Evolutionary conservation across 768 basidiomycete species (phyloP), one percentile per base, ranked within the genome.

Genomic region (Inosperma sp.): DNA sequence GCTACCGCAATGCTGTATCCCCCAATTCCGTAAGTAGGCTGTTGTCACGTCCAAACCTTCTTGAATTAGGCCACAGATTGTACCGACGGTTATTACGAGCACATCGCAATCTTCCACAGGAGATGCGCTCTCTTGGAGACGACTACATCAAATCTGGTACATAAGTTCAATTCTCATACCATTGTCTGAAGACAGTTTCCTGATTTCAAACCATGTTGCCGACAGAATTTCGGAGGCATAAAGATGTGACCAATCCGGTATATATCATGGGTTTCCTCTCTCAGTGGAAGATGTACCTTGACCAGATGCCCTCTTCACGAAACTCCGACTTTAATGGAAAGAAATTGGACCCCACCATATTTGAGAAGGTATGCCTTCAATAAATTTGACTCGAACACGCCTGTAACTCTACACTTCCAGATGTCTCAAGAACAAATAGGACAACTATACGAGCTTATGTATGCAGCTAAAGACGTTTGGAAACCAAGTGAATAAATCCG

Each of bases 181-280:
- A 35, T 10, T 21, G 2, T 19, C 6, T 51, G 7, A 33, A 13
- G 26, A 16, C 33, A n/a, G n/a, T 53, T 39, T 9, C 44, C 46
- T 45, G 22, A 30, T 3, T 16, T 12, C 2, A 25, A 25, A 6
- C 21, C 8, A 27, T 22, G 34, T 27, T 27, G 16, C 6, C 48
- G 25, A 14, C 53, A 91, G 95, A 99, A 68, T 98, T 96, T 67
- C 83, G 88, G 6, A 74, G 87, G 39, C 94, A 96, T 56, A 81
- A 73, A 58, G 72, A 79, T 19, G 80, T 84, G 9, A 84, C 84
- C 17, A 97, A 98, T 68, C 89, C 93, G 3, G 75, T 85, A 7
- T 83, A 97, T 65, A 82, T 97, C 54, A 95, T 98, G 65, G 93
- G 92, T 2, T 99, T 99, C 63, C 75, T 98, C 7, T 86, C 87